These are phyloP conservation scores for Sporothrix schenckii DNA, from an alignment of 2,329 filamentous ascomycete genomes.

Conservation along the genomic window DNA sequence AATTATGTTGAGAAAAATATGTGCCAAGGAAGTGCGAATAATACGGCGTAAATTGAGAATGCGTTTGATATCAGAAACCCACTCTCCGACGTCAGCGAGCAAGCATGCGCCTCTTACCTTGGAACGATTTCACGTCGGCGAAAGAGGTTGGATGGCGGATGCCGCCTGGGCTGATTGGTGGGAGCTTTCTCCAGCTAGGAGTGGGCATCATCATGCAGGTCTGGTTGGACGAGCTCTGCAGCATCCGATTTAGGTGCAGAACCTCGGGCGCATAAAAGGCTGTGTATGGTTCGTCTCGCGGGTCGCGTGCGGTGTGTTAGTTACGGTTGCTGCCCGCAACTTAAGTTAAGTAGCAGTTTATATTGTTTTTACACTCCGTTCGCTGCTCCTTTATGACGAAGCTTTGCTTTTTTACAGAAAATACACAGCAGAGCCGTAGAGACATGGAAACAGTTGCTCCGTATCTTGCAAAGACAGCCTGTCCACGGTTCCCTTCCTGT, in stretches of 20 bases:
- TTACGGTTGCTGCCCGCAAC: not conserved
- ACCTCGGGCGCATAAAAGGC: not conserved
- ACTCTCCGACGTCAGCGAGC: not conserved
- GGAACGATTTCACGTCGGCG: not conserved
- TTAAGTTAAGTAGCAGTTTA: constrained; percentile 2
- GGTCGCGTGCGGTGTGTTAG: constrained; percentile 11
- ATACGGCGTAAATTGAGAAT: not conserved
- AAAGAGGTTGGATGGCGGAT: not conserved
- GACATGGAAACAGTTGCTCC: not conserved
- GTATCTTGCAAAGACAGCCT: not conserved
- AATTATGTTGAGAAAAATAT: not conserved
- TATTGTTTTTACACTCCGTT: not conserved
- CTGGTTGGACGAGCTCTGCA: constrained; percentile 12
- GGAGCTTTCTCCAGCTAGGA: constrained; percentile 22
- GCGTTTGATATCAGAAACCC: not conserved
- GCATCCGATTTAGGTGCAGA: not conserved
- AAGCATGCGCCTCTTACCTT: constrained; percentile 1
- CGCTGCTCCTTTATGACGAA: not conserved
- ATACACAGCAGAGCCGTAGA: constrained; percentile 26
- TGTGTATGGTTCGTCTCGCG: not conserved
- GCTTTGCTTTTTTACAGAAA: constrained; percentile 31
- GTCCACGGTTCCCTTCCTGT: not conserved
- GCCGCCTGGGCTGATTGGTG: constrained; percentile 31
- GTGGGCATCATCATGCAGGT: constrained; percentile 30
- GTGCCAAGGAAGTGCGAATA: not conserved